Evolutionary conservation across 73 alveolate species (phyloP).

Genomic region (Effrenium voratum): DNA sequence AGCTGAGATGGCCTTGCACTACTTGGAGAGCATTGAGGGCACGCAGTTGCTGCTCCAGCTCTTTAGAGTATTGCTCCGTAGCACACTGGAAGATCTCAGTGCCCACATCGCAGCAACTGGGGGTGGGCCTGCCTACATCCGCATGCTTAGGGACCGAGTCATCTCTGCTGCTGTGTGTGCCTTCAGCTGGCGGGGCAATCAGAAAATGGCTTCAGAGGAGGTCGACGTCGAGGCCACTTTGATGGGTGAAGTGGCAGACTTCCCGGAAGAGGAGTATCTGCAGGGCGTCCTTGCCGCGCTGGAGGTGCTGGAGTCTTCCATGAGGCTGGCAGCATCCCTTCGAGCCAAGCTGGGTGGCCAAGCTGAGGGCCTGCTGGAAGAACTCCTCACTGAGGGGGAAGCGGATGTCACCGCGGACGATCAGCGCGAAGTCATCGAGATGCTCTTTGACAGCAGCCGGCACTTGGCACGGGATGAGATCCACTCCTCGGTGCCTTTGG

Average conservation of each 20-base stretch:
- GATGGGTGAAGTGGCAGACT: conserved; percentile 20
- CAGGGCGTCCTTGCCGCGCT: conserved; percentile 52
- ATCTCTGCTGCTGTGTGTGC: not conserved
- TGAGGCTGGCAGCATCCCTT: conserved; percentile 22
- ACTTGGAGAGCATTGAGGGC: conserved; percentile 69
- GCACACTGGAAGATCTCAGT: conserved; percentile 33
- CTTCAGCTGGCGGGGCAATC: conserved; percentile 1
- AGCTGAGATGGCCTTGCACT: conserved; percentile 90
- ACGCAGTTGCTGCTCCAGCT: conserved; percentile 66
- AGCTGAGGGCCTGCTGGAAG: conserved; percentile 16
- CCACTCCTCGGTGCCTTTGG: not conserved
- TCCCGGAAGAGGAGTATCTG: conserved; percentile 47
- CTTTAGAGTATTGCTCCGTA: conserved; percentile 45
- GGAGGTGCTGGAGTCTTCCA: conserved; percentile 71
- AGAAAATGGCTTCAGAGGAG: not conserved
- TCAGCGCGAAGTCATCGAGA: conserved; percentile 59
- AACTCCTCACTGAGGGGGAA: conserved; percentile 57
- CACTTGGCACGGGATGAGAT: not conserved
- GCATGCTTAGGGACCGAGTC: conserved; percentile 38
- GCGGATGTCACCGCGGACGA: conserved; percentile 37
- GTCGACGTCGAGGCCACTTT: conserved; percentile 39
- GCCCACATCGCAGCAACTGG: not conserved
- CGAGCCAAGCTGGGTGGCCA: conserved; percentile 48
- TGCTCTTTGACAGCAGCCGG: conserved; percentile 18
- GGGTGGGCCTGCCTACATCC: conserved; percentile 18